Evolutionary conservation across 805 yeast genomes (phyloP).

Genomic region (Schwanniomyces yamadae): DNA sequence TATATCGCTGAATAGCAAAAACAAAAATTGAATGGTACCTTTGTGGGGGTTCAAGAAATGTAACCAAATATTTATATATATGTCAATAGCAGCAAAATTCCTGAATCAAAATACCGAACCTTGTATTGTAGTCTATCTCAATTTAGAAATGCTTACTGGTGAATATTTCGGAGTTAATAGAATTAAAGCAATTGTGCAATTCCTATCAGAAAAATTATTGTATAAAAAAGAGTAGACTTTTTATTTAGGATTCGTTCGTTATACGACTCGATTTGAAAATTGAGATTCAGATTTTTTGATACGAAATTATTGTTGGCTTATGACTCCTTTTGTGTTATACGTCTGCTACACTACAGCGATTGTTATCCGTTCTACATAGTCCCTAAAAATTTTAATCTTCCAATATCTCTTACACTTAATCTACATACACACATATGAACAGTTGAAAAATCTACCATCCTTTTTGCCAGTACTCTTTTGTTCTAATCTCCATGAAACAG

Average conservation of each 20-base stretch:
- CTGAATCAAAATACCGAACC: not conserved
- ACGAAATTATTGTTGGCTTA: constrained; percentile 1
- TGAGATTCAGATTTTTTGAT: not conserved
- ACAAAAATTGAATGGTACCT: not conserved
- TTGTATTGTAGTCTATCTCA: not conserved
- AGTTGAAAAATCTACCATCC: no score
- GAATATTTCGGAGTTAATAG: not conserved
- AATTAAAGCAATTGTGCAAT: constrained; percentile 1
- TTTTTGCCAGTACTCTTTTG: no score
- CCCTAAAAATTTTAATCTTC: no score
- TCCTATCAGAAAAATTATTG: not conserved
- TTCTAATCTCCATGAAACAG: no score
- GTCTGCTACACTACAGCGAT: no score
- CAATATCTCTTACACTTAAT: no score
- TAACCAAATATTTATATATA: not conserved
- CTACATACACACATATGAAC: no score
- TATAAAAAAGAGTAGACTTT: not conserved
- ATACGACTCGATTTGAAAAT: constrained; percentile 3
- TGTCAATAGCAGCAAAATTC: not conserved
- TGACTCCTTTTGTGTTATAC: constrained; percentile 1
- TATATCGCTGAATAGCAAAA: no score
- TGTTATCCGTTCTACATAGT: no score
- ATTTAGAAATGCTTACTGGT: not conserved
- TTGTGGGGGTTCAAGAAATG: not conserved
- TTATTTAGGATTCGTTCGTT: not conserved